Base-by-base conservation (phyloP, 139 green algal genomes). In the Yamagishiella unicocca region DNA sequence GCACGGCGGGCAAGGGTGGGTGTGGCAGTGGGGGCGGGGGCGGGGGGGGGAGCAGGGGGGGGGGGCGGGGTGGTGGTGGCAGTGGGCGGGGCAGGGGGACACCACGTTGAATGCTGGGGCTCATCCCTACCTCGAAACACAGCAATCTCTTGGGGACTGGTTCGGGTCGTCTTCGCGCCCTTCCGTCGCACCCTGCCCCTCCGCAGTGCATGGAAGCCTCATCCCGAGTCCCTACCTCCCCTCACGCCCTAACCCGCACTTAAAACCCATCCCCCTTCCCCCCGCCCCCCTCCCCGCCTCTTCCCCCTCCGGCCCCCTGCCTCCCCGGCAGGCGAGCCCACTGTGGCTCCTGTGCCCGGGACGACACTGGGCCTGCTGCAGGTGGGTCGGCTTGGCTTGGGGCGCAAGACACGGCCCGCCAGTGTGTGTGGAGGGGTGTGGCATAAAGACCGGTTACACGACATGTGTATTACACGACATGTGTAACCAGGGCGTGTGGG, bases 281-380 rank as follows among this genome's bases (percentile, higher is more conserved):
- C 29, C 21, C 14, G 29, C 21, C n/a, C 62, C 5, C 62, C 62
- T 72, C 5, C 62, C 62, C 29, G 17, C 22, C 62, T 75, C 67
- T 37, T 8, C 67, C 35, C 22, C 64, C 58, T 68, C 21, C 58
- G 58, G 58, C 58, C 24, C 29, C 64, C 64, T 5, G 10, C 42
- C 25, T 7, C 1, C 58, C 42, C 70, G 88, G 25, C 74, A 85
- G 58, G 86, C 55, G 89, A 93, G 40, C 92, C 98, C 21, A 99
- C 98, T 25, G 93, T 96, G 25, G 96, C 97, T 1, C 80, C 93
- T 1, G 81, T 99, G 43, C 97, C 98, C 0, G 98, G 98, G 72
- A 99, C 98, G 14, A 99, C 98, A 0, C 93, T 99, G 33, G 96
- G 97, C 43, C 91, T 99, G 43, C 86, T 87, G 45, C 82, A 87